phyloP scores from a whole-genome alignment of 2,329 filamentous ascomycete genomes.

The Penicillium sp. region DNA sequence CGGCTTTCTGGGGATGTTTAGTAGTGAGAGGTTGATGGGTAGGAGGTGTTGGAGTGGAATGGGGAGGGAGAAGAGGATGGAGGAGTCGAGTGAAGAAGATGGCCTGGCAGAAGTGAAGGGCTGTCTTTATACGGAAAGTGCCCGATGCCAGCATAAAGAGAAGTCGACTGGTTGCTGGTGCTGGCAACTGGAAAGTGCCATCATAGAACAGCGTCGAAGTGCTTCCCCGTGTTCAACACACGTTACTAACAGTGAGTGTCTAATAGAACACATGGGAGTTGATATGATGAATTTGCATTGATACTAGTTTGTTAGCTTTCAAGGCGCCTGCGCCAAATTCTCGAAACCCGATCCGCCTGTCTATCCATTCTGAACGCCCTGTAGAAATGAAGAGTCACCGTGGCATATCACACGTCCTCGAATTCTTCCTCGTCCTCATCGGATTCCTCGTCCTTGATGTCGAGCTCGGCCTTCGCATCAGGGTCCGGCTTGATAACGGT shows the following conservation, averaged over 20 bases:
- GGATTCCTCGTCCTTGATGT: conserved; percentile 40
- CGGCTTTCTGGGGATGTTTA: not conserved
- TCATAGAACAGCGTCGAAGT: not conserved
- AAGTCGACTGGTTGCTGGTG: not conserved
- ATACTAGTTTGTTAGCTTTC: not conserved
- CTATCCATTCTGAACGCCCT: conserved; percentile 1
- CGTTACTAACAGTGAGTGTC: not conserved
- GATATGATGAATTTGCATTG: not conserved
- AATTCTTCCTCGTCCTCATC: conserved; percentile 50
- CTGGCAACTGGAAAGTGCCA: not conserved
- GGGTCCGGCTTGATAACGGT: conserved; percentile 29
- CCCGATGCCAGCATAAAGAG: not conserved
- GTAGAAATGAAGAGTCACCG: not conserved
- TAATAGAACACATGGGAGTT: not conserved
- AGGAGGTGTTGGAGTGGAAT: not conserved
- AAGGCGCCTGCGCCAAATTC: conserved; percentile 26
- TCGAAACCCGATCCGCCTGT: not conserved
- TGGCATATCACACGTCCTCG: conserved; percentile 41
- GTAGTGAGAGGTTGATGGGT: not conserved
- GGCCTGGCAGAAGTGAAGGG: not conserved
- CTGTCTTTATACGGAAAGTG: not conserved
- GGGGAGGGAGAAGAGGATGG: not conserved
- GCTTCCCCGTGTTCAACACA: not conserved
- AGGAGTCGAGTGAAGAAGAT: not conserved
- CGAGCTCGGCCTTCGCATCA: conserved; percentile 6